Evolutionary conservation across 257 asterid species (phyloP).

Genomic region (Solanum arcanum): DNA sequence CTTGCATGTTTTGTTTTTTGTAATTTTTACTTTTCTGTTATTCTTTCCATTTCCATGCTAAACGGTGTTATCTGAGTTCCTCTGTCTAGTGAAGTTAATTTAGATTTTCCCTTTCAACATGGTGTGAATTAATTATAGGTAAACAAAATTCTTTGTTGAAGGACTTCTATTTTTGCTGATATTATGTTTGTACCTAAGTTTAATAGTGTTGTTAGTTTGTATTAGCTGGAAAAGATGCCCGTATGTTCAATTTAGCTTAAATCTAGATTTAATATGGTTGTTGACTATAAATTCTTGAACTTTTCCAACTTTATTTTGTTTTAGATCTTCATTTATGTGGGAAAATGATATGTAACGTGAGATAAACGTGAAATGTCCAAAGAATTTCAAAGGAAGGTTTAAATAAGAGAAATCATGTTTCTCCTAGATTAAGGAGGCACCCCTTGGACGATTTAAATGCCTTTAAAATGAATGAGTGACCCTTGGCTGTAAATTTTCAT

Average conservation of each 20-base stretch:
- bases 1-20: slow-evolving; percentile 1
- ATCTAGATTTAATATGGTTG: not conserved
- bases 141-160: not conserved
- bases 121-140: not conserved
- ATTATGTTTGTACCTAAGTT: not conserved
- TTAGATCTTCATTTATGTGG: not conserved
- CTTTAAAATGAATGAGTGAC: not conserved
- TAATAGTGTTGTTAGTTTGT: not conserved
- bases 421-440: not conserved
- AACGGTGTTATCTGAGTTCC: not conserved
- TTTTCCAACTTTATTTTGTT: not conserved
- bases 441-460: not conserved
- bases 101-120: not conserved
- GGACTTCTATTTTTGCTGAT: not conserved
- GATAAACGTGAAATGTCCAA: not conserved
- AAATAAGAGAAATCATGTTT: not conserved
- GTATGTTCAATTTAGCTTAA: not conserved
- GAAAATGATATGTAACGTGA: not conserved
- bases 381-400: not conserved
- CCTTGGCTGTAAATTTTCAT: not conserved
- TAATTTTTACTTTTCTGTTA: not conserved
- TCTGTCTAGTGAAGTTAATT: not conserved
- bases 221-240: not conserved
- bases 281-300: not conserved
- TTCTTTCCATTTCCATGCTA: not conserved